These are phyloP conservation scores for Tricharina praecox DNA, from an alignment of 495 filamentous ascomycete species.

Conservation along the genomic window DNA sequence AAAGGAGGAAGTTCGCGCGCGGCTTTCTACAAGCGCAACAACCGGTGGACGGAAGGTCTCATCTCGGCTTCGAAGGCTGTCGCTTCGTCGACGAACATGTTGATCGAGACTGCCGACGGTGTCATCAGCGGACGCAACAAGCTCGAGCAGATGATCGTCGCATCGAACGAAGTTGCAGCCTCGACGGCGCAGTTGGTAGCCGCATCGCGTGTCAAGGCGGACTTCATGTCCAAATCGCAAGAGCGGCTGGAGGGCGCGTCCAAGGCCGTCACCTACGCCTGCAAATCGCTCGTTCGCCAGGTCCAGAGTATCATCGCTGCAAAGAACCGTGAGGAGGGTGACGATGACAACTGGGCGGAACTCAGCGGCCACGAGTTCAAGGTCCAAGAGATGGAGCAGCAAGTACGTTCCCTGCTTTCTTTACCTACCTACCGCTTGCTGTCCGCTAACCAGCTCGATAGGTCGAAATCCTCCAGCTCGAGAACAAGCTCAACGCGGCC, in stretches of 20 bases:
- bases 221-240: slow-evolving; percentile 92
- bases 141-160: slow-evolving; percentile 93
- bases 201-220: slow-evolving; percentile 88
- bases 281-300: slow-evolving; percentile 72
- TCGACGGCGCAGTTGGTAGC: slow-evolving; percentile 93
- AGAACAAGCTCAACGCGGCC: slow-evolving; percentile 69
- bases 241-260: slow-evolving; percentile 78
- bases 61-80: slow-evolving; percentile 96
- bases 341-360: slow-evolving; percentile 73
- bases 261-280: slow-evolving; percentile 82
- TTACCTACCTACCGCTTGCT: background rate
- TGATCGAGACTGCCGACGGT: slow-evolving; percentile 95
- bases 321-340: slow-evolving; percentile 58
- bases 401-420: slow-evolving; percentile 44
- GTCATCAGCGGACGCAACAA: slow-evolving; percentile 82
- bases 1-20: slow-evolving; percentile 72
- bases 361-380: slow-evolving; percentile 92
- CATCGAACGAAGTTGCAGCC: slow-evolving; percentile 89
- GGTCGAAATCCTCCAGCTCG: slow-evolving; percentile 94
- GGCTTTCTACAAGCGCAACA: slow-evolving; percentile 82
- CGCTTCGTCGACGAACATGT: slow-evolving; percentile 71
- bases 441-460: slow-evolving; percentile 25
- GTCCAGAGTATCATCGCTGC: slow-evolving; percentile 87
- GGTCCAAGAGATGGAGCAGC: slow-evolving; percentile 97
- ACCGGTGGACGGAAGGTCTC: slow-evolving; percentile 91